Evolutionary conservation across 1,284 basidiomycete species (phyloP).

Genomic region (Amylostereum chailletii): DNA sequence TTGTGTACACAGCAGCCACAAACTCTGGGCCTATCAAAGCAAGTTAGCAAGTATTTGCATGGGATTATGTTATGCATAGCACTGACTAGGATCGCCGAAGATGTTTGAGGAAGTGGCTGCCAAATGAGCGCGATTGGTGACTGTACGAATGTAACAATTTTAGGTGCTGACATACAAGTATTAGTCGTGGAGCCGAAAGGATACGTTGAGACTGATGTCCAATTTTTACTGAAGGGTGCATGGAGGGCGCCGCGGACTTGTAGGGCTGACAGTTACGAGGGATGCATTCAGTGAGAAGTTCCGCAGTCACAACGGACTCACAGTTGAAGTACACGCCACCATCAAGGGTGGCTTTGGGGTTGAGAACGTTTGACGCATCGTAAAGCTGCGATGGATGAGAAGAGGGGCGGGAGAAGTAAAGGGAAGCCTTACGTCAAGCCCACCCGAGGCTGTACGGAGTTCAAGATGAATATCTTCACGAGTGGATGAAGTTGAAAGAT

Average conservation of each 20-base stretch:
- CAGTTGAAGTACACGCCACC: slow-evolving; percentile 47
- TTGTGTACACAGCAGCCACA: slow-evolving; percentile 7
- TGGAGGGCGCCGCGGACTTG: slow-evolving; percentile 47
- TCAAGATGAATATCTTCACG: background rate
- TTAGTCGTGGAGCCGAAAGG: slow-evolving; percentile 33
- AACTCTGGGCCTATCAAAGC: background rate
- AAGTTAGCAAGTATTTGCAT: background rate
- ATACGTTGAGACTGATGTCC: slow-evolving; percentile 37
- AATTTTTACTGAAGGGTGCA: slow-evolving; percentile 57
- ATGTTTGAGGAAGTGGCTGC: slow-evolving; percentile 6
- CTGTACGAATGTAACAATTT: slow-evolving; percentile 3
- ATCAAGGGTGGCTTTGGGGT: slow-evolving; percentile 24
- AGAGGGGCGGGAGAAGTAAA: background rate
- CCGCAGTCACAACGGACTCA: slow-evolving; percentile 17
- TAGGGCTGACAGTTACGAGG: background rate
- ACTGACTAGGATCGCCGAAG: slow-evolving; percentile 9
- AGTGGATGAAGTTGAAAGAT: background rate
- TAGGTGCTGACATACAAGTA: slow-evolving; percentile 20
- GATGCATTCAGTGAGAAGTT: background rate
- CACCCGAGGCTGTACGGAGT: slow-evolving; percentile 6
- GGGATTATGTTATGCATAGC: background rate
- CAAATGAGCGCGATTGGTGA: background rate
- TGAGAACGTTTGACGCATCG: slow-evolving; percentile 25
- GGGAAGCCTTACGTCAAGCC: slow-evolving; percentile 16
- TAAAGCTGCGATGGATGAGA: slow-evolving; percentile 16